Conservation (phyloP, 257 asterid species). For the Ajuga chamaepitys region DNA sequence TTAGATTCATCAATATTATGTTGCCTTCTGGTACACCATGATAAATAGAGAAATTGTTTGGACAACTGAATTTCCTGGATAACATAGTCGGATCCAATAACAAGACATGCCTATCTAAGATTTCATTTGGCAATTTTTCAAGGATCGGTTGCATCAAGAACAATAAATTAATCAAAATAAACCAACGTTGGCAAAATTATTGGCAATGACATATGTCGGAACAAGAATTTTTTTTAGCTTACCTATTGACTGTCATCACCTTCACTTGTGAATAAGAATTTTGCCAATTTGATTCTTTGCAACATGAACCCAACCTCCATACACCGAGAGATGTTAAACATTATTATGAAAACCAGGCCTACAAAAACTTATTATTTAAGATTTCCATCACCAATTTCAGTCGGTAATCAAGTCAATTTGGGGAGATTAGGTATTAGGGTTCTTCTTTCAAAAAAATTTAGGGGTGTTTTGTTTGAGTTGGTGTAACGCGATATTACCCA, state of each 20-base stretch:
- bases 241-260: slow-evolving; percentile 98
- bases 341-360: slow-evolving; percentile 1
- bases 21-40: slow-evolving; percentile 87
- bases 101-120: slow-evolving; percentile 86
- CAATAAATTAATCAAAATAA: background rate
- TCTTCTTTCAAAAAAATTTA: too few species aligned
- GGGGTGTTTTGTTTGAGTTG: too few species aligned
- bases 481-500: too few species aligned
- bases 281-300: slow-evolving; percentile 97
- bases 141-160: slow-evolving; percentile 64
- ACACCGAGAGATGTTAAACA: slow-evolving; percentile 36
- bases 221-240: slow-evolving; percentile 3
- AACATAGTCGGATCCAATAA: slow-evolving; percentile 62
- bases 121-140: slow-evolving; percentile 87
- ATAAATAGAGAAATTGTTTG: slow-evolving; percentile 80
- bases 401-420: too few species aligned
- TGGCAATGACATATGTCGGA: background rate
- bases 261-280: slow-evolving; percentile 91
- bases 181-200: background rate
- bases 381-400: too few species aligned
- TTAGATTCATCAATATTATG: slow-evolving; percentile 92
- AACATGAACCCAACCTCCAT: slow-evolving; percentile 79
- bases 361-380: too few species aligned
- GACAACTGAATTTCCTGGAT: slow-evolving; percentile 89
- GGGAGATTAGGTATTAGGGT: too few species aligned